These are phyloP conservation scores for Pestalotiopsis sp. DNA, from an alignment of 2,329 filamentous ascomycete species.

Conservation along the genomic window DNA sequence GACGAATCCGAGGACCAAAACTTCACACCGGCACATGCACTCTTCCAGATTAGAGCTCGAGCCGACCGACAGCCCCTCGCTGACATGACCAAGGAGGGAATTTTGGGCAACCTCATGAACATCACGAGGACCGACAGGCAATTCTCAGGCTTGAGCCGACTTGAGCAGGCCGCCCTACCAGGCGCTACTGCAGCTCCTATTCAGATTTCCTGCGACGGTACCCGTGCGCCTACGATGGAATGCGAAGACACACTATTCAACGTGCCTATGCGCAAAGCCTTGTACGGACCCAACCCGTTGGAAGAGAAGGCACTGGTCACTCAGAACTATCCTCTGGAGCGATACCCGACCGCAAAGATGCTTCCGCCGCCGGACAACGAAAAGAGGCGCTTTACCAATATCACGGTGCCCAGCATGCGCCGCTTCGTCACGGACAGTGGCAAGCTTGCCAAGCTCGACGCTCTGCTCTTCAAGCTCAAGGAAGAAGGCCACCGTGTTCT, in stretches of 20 bases:
- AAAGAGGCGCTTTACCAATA: slow-evolving; percentile 84
- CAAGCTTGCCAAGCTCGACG: slow-evolving; percentile 89
- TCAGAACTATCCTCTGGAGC: slow-evolving; percentile 65
- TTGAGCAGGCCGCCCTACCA: slow-evolving; percentile 82
- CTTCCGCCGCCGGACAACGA: slow-evolving; percentile 78
- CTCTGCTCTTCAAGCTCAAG: slow-evolving; percentile 86
- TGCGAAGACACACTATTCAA: slow-evolving; percentile 80
- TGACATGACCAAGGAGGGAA: slow-evolving; percentile 70
- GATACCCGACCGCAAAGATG: slow-evolving; percentile 64
- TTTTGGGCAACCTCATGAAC: slow-evolving; percentile 76
- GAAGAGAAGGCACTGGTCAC: slow-evolving; percentile 76
- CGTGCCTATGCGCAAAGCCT: slow-evolving; percentile 66
- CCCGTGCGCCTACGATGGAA: slow-evolving; percentile 61
- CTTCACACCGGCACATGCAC: slow-evolving; percentile 71
- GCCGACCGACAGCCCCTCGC: slow-evolving; percentile 66
- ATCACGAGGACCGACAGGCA: slow-evolving; percentile 67
- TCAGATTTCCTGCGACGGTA: slow-evolving; percentile 73
- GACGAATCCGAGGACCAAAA: slow-evolving; percentile 61
- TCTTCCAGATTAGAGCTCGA: slow-evolving; percentile 78
- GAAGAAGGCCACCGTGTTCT: slow-evolving; percentile 89
- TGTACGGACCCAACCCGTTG: slow-evolving; percentile 65
- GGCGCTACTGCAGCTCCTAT: slow-evolving; percentile 83
- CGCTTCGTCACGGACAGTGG: slow-evolving; percentile 97
- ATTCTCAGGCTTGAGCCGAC: slow-evolving; percentile 69
- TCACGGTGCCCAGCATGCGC: slow-evolving; percentile 92